These are phyloP conservation scores for Botrytis tulipae DNA, from an alignment of 2,329 filamentous ascomycete genomes.

Conservation along the genomic window DNA sequence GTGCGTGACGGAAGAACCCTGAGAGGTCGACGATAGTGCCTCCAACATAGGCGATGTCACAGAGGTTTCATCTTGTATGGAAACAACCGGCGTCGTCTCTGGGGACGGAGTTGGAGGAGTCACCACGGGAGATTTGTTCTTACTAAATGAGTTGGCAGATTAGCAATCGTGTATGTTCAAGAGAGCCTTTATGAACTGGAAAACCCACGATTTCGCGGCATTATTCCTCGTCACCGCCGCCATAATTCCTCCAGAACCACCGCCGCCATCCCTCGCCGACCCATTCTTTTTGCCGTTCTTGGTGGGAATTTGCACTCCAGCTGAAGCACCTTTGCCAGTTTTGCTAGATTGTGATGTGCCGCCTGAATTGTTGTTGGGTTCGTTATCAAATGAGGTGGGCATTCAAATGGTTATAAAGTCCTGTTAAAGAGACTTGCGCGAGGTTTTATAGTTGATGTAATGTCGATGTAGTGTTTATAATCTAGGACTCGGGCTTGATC, in stretches of 20 bases:
- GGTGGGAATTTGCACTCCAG: conserved; percentile 34
- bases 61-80: conserved; percentile 29
- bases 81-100: conserved; percentile 32
- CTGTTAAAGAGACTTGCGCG: neutral
- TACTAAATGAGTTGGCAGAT: conserved; percentile 15
- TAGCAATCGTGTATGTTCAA: conserved; percentile 11
- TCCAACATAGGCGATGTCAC: conserved; percentile 36
- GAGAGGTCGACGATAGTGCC: conserved; percentile 35
- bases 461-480: conserved; percentile 3
- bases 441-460: neutral
- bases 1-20: conserved; percentile 32
- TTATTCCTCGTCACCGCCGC: conserved; percentile 39
- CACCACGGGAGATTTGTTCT: conserved; percentile 18
- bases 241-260: conserved; percentile 30
- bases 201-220: conserved; percentile 37
- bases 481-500: conserved; percentile 21
- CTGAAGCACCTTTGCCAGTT: conserved; percentile 29
- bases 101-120: conserved; percentile 29
- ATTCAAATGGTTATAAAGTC: conserved; percentile 37
- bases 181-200: neutral
- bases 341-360: conserved; percentile 30
- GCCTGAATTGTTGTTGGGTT: conserved; percentile 31
- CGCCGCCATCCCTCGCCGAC: conserved; percentile 37
- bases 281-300: conserved; percentile 40
- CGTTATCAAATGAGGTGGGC: conserved; percentile 40